Conservation (phyloP, 805 yeast genomes). For the Candida adriatica region DNA sequence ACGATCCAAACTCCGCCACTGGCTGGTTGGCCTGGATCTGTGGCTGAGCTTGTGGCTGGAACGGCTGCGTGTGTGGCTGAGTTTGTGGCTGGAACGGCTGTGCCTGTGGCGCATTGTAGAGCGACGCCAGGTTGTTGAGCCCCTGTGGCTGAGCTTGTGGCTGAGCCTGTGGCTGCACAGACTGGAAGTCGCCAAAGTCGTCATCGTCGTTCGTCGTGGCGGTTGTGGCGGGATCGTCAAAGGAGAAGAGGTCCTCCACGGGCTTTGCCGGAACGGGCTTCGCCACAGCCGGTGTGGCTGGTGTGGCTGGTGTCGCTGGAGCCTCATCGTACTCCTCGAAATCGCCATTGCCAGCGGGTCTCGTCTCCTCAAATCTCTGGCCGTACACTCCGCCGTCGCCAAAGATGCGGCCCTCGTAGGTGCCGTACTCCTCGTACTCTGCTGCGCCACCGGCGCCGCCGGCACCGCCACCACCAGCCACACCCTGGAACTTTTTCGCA, state of each 20-base stretch:
- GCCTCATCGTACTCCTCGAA: conserved; percentile 56
- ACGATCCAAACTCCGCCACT: conserved; percentile 28
- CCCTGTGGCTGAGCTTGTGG: conserved; percentile 13
- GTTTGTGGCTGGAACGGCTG: conserved; percentile 14
- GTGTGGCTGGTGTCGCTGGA: conserved; percentile 24
- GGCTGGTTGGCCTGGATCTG: conserved; percentile 7
- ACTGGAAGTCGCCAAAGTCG: conserved; percentile 77
- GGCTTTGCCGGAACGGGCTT: conserved; percentile 27
- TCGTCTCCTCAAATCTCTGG: conserved; percentile 54
- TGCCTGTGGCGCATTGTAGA: conserved; percentile 24
- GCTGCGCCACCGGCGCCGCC: conserved; percentile 20
- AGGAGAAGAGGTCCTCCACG: conserved; percentile 41
- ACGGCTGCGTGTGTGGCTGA: conserved; percentile 22
- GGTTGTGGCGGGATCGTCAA: conserved; percentile 27
- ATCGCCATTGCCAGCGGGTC: conserved; percentile 37
- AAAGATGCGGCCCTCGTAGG: conserved; percentile 44
- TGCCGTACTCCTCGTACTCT: conserved; percentile 44
- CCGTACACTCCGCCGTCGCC: conserved; percentile 73
- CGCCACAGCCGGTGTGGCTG: conserved; percentile 25
- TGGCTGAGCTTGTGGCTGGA: conserved; percentile 9
- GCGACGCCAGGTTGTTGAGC: conserved; percentile 25
- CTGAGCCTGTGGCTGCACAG: conserved; percentile 35
- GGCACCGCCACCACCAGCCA: conserved; percentile 50
- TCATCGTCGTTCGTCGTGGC: conserved; percentile 44
- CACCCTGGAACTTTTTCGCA: conserved; percentile 76